Percentiles rank a stretch among this genome's conserved stretches.
These are phyloP conservation scores for Globisporangium middletonii DNA, from an alignment of 352 stramenopile genomes.

Conservation along the genomic window DNA sequence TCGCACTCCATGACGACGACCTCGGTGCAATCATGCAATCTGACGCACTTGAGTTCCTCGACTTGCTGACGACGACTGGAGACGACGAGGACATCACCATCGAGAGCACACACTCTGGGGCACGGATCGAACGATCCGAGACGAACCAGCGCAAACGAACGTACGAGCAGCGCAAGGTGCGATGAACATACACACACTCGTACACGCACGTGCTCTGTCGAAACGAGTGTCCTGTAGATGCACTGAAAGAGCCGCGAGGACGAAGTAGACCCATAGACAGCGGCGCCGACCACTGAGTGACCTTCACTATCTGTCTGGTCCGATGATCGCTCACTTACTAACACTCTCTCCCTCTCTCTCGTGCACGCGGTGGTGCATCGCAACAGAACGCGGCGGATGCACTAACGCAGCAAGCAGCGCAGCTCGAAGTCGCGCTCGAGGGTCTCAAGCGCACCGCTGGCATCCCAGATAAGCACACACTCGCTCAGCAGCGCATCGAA, in stretches of 20 bases:
- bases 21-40: background rate
- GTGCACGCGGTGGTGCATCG: background rate
- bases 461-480: slow-evolving; percentile 4
- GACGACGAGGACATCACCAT: background rate
- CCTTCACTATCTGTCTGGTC: background rate
- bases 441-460: slow-evolving; percentile 3
- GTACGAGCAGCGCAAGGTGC: slow-evolving; percentile 8
- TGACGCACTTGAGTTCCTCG: slow-evolving; percentile 1
- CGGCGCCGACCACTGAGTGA: background rate
- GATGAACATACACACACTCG: background rate
- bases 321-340: too few relatives aligned
- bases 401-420: slow-evolving; percentile 1
- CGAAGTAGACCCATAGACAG: background rate
- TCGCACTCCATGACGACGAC: background rate
- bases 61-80: background rate
- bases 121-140: too few relatives aligned
- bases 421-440: slow-evolving; percentile 5
- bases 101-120: too few relatives aligned
- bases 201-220: too few relatives aligned
- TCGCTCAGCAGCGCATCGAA: slow-evolving; percentile 4
- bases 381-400: slow-evolving; percentile 2
- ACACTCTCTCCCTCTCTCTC: too few relatives aligned
- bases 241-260: too few relatives aligned
- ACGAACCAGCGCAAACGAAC: slow-evolving; percentile 4
- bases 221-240: too few relatives aligned